Conservation (phyloP, 2,329 filamentous ascomycete species). For the Thyridium curvatum region DNA sequence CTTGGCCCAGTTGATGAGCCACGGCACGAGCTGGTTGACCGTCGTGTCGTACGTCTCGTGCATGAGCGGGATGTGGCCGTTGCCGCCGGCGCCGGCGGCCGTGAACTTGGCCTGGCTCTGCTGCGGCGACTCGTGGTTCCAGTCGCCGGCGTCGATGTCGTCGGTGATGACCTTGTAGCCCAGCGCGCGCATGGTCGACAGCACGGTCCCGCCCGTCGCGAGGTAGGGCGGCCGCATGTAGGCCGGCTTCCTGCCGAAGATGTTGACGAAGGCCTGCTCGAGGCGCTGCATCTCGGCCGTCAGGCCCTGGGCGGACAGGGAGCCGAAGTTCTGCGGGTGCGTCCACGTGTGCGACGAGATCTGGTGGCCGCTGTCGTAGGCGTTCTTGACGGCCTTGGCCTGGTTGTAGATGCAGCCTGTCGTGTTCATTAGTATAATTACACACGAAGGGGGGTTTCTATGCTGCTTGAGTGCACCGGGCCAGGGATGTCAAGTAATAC, state of each 20-base stretch:
- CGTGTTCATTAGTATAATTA: not conserved
- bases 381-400: slow-evolving; percentile 44
- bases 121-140: slow-evolving; percentile 43
- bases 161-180: slow-evolving; percentile 57
- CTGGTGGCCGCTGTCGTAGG: slow-evolving; percentile 44
- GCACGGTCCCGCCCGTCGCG: slow-evolving; percentile 35
- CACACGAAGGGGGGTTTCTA: slow-evolving; percentile 11
- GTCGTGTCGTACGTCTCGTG: slow-evolving; percentile 47
- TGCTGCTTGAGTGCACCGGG: too few species aligned
- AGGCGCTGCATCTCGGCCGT: slow-evolving; percentile 41
- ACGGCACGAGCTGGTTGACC: slow-evolving; percentile 40
- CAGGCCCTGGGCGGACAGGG: slow-evolving; percentile 28
- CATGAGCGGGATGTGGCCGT: slow-evolving; percentile 51
- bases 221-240: slow-evolving; percentile 46
- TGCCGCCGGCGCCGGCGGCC: slow-evolving; percentile 31
- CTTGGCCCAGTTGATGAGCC: slow-evolving; percentile 44
- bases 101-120: slow-evolving; percentile 48
- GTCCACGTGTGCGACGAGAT: slow-evolving; percentile 47
- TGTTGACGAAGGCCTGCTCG: slow-evolving; percentile 44
- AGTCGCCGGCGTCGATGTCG: slow-evolving; percentile 56
- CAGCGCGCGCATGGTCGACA: slow-evolving; percentile 33
- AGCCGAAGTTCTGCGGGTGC: slow-evolving; percentile 25
- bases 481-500: too few species aligned
- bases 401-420: slow-evolving; percentile 41
- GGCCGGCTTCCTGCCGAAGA: slow-evolving; percentile 40